phyloP scores from a whole-genome alignment of 192 early-diverging fungal genomes.

The Paraglomus occultum region DNA sequence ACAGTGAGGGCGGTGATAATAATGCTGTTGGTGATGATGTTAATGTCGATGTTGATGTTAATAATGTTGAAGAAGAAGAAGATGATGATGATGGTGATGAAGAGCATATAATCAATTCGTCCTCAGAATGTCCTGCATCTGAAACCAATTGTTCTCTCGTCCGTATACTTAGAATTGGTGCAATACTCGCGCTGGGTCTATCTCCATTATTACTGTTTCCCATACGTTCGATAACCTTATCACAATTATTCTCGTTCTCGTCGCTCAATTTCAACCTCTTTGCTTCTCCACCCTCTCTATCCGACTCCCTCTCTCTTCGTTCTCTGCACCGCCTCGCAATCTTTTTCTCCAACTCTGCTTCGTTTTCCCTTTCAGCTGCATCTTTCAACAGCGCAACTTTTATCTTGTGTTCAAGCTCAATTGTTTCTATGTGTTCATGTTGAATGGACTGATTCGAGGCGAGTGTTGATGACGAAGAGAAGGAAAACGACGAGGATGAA shows the following conservation, averaged over 20 bases:
- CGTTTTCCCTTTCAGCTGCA: constrained; percentile 22
- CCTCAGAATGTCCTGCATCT: neutral
- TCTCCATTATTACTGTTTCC: no score
- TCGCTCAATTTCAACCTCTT: no score
- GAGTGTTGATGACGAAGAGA: neutral
- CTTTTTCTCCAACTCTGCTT: no score
- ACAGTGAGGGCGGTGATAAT: constrained; percentile 4
- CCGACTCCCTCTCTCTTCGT: no score
- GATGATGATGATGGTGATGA: neutral
- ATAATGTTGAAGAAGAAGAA: neutral
- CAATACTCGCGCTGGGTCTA: constrained; percentile 26
- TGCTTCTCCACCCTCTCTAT: no score
- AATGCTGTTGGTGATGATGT: constrained; percentile 30
- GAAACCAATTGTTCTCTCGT: constrained; percentile 29
- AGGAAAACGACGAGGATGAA: constrained; percentile 1
- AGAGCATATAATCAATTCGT: neutral
- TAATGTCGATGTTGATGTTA: neutral
- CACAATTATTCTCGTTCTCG: no score
- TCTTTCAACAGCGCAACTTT: constrained; percentile 44
- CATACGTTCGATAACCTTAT: no score
- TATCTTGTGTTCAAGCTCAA: constrained; percentile 42
- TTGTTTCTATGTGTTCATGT: neutral
- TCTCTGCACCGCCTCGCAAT: no score
- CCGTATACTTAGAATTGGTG: neutral
- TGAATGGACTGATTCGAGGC: neutral